Evolutionary conservation across 106 monocot species (phyloP), one percentile per base, ranked within the genome.

Genomic region (Phalaenopsis aphrodite): DNA sequence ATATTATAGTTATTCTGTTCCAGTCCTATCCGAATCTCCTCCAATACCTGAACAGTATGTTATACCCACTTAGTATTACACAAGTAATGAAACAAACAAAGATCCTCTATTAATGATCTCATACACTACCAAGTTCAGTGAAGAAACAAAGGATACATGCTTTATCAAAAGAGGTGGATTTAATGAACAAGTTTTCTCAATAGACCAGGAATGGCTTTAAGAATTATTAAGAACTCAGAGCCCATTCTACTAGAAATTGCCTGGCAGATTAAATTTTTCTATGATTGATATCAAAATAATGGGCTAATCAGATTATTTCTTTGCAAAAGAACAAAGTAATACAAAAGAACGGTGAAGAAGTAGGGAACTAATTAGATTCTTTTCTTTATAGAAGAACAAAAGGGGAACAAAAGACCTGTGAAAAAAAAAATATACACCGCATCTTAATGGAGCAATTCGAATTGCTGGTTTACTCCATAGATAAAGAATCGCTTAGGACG

Each of bases 1-100:
- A 94, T 92, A 23, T 85, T 85, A 77, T 94, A 94, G 52, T 98
- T 92, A 89, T 98, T 98, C 80, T 90, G 65, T 84, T 98, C 98
- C 85, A 98, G 78, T 1, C 98, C 98, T 67, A 92, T 46, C 67
- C 98, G 88, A 73, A 94, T 94, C 84, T 98, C 94, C 78, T 98
- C 98, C 56, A 98, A 67, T 73, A 98, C 89, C 98, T 98, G 86
- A 85, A 89, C 79, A 75, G 21, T 4, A 75, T 45, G 58, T 8
- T 39, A 23, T 16, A 71, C 5, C 71, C 36, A 30, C 14, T 71
- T 71, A 71, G 14, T 12, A 71, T 71, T 41, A 41, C 4, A 4
- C 41, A 16, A 71, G 14, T 41, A 71, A 3, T 19, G 71, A 41
- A 36, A 71, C 71, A 30, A 36, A 71, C 39, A 30, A 15, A 1